Evolutionary conservation across 106 monocot genomes (phyloP).

Genomic region (Chionographis japonica): DNA sequence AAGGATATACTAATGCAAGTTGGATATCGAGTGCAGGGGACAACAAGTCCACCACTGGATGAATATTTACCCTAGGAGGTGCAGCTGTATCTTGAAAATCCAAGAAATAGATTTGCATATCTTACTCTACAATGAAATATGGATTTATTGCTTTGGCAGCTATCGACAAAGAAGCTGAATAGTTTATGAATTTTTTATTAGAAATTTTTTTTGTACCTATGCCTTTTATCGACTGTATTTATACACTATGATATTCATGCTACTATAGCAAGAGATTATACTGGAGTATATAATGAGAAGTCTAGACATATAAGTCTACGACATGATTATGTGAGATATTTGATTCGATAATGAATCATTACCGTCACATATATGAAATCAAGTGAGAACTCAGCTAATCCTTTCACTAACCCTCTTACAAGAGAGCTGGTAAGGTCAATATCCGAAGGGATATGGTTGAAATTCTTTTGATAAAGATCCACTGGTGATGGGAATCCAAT

Average conservation of each 20-base stretch:
- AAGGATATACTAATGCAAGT: not conserved
- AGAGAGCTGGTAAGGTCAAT: not conserved
- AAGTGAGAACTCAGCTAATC: not conserved
- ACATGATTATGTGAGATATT: slow-evolving; percentile 7
- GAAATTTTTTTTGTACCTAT: too few relatives aligned
- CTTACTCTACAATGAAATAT: not conserved
- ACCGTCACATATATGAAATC: not conserved
- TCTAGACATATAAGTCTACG: slow-evolving; percentile 10
- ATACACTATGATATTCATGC: slow-evolving; percentile 12
- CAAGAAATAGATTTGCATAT: slow-evolving; percentile 7
- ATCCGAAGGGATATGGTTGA: not conserved
- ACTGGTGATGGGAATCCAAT: too few relatives aligned
- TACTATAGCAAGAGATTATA: slow-evolving; percentile 1
- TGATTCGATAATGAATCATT: not conserved
- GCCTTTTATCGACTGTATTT: too few relatives aligned
- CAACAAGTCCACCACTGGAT: not conserved
- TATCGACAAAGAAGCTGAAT: not conserved
- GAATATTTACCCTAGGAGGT: not conserved
- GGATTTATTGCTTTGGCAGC: not conserved
- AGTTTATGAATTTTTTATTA: too few relatives aligned
- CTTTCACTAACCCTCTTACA: slow-evolving; percentile 1
- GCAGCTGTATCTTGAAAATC: slow-evolving; percentile 1
- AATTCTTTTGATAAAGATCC: not conserved
- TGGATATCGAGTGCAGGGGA: not conserved
- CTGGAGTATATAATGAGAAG: slow-evolving; percentile 8